phyloP scores from a whole-genome alignment of 257 asterid species.

The Solanum appendiculatum region DNA sequence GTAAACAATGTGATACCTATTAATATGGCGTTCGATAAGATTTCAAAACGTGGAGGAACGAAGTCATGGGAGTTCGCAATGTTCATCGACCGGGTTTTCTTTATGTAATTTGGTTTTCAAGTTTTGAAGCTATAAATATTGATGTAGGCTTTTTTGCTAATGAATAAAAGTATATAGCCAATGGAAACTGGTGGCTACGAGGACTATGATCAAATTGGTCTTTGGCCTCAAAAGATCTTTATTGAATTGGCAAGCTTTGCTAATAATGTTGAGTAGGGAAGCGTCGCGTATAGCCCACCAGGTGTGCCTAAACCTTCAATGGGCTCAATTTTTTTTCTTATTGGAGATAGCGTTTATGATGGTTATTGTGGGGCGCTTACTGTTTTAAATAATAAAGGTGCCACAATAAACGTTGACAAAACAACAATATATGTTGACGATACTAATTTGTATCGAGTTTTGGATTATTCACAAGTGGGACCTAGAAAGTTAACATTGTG shows the following conservation, averaged over 20 bases:
- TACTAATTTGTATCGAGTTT: background rate
- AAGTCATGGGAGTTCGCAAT: background rate
- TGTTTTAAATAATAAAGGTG: background rate
- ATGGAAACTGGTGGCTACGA: background rate
- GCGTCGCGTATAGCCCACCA: background rate
- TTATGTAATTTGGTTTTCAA: background rate
- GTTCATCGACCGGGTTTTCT: background rate
- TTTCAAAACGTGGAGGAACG: background rate
- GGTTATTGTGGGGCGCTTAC: background rate
- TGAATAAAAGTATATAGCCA: background rate
- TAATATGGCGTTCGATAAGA: background rate
- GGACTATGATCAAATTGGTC: background rate
- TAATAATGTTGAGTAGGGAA: background rate
- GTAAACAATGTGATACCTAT: background rate
- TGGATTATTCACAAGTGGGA: background rate
- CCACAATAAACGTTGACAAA: background rate
- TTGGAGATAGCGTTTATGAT: background rate
- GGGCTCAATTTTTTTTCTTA: background rate
- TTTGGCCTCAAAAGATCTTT: background rate
- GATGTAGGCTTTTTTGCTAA: background rate
- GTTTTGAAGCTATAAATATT: background rate
- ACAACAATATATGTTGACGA: background rate
- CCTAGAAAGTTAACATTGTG: background rate
- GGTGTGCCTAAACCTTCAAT: background rate
- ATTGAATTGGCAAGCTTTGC: background rate